These are phyloP conservation scores for Posidonia oceanica DNA, from an alignment of 116 monocot genomes.

Conservation along the genomic window DNA sequence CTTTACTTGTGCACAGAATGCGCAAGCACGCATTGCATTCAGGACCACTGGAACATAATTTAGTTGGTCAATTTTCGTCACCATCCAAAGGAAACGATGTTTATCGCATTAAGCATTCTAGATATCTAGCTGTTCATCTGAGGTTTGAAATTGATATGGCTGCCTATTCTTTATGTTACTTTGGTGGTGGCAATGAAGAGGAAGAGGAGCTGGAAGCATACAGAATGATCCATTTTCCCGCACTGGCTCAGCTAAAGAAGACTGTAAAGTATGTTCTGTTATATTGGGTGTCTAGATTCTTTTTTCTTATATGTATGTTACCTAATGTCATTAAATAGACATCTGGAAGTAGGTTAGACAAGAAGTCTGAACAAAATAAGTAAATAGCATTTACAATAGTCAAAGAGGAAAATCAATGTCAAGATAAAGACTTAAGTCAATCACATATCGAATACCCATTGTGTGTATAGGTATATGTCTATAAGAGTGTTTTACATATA, in stretches of 20 bases:
- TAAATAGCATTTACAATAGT: too few relatives aligned
- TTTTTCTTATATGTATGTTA: not conserved
- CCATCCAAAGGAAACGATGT: slow-evolving; percentile 16
- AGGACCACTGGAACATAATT: slow-evolving; percentile 46
- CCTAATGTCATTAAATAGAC: too few relatives aligned
- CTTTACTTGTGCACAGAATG: slow-evolving; percentile 81
- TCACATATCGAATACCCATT: too few relatives aligned
- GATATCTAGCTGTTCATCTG: slow-evolving; percentile 84
- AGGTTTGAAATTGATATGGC: slow-evolving; percentile 99
- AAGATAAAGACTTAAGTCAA: too few relatives aligned
- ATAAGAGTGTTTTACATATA: too few relatives aligned
- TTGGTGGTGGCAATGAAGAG: slow-evolving; percentile 95
- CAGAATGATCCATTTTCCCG: slow-evolving; percentile 74
- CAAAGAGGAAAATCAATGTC: too few relatives aligned
- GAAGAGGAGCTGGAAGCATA: slow-evolving; percentile 81
- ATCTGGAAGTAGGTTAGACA: too few relatives aligned
- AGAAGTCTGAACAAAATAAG: too few relatives aligned
- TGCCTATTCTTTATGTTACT: slow-evolving; percentile 94
- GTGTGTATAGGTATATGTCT: too few relatives aligned
- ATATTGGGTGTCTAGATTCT: not conserved
- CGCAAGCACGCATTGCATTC: slow-evolving; percentile 22
- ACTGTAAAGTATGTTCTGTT: slow-evolving; percentile 43
- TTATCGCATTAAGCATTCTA: slow-evolving; percentile 17
- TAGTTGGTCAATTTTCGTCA: slow-evolving; percentile 46
- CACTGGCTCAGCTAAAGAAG: slow-evolving; percentile 47